Evolutionary conservation across 176 grass and related monocot genomes (phyloP), one percentile per base, ranked within the genome.

Genomic region (Raddia distichophylla): DNA sequence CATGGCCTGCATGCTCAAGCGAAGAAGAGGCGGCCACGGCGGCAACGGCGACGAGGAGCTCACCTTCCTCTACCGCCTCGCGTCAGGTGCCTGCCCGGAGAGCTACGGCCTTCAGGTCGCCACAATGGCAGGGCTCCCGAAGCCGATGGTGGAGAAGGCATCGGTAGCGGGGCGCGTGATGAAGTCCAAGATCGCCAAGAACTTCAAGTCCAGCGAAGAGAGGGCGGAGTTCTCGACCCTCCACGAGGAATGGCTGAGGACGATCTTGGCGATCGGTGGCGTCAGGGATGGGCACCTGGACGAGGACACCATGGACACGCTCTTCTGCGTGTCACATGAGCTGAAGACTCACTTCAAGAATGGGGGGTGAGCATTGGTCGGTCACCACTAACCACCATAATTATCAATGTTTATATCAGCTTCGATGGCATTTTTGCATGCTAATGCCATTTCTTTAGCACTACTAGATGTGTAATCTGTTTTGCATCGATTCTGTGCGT

Each of bases 31-130:
- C 7, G 51, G 5, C 61, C 75, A 62, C 19, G 85, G n/a, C n/a
- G n/a, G n/a, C n/a, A n/a, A n/a, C n/a, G n/a, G 53, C 5, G 77
- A 85, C 61, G 71, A 84, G 68, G 92, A 94, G 49, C 71, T 98
- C 15, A 83, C 91, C 37, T 98, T 98, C 90, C 92, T 98, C 58
- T 98, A 94, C 69, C 84, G 78, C 40, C 90, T 98, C 10, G 70
- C 90, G 8, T 56, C 81, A 13, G 95, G 95, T 57, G 88, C 95
- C 84, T 89, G 86, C 59, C 75, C 95, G 2, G 95, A 94, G 75
- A 98, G 95, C 86, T 98, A 98, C 8, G 95, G 95, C 47, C 80
- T 98, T 49, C 92, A 94, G 78, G 95, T 93, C 16, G 95, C 95
- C 37, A 85, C 82, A 47, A 94, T 94, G 92, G 92, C 95, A 43